Evolutionary conservation across 1,284 basidiomycete genomes (phyloP), one percentile per base, ranked within the genome.

Genomic region (Coniophora puteana): DNA sequence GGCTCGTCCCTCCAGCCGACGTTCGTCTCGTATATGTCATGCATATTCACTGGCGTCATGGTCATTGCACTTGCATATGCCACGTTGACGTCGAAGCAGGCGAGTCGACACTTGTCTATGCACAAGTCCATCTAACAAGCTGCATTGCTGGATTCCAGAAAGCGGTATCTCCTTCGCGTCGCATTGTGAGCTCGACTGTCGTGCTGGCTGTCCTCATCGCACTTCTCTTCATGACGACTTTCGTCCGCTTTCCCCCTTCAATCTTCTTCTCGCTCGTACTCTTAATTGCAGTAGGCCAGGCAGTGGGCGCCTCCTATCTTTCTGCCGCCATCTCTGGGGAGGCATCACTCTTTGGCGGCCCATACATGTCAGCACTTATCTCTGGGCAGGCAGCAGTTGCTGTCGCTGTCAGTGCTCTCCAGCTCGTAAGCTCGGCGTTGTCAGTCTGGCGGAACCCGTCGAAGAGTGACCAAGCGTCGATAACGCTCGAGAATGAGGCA

Each of bases 311-410:
- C 0, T 74, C 80, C 7, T 89, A 84, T 54, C 69, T 89, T 12
- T 82, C 81, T 49, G 83, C 79, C 0, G 75, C 87, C 10, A 67
- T 82, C 35, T 73, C 83, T 25, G 83, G 81, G 1, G 72, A 83
- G 21, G 85, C 84, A 5, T 83, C 88, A 0, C 63, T 85, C 12
- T 87, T 89, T 43, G 87, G 87, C 0, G 73, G 78, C 6, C 55
- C 68, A 10, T 78, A 78, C 6, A 72, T 90, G 45, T 85, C 88
- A 58, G 66, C 78, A 6, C 68, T 82, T 54, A 76, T 89, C 69
- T 74, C 85, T 1, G 87, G 88, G 6, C 86, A 90, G 54, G 87
- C 83, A 4, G 83, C 82, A 0, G 76, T 89, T 1, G 88, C 79
- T 0, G 83, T 90, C 5, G 78, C 73, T 3, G 78, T 90, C 40